These are phyloP conservation scores for Nematocida ausubeli DNA, from an alignment of 371 early-diverging fungal genomes.

Conservation along the genomic window DNA sequence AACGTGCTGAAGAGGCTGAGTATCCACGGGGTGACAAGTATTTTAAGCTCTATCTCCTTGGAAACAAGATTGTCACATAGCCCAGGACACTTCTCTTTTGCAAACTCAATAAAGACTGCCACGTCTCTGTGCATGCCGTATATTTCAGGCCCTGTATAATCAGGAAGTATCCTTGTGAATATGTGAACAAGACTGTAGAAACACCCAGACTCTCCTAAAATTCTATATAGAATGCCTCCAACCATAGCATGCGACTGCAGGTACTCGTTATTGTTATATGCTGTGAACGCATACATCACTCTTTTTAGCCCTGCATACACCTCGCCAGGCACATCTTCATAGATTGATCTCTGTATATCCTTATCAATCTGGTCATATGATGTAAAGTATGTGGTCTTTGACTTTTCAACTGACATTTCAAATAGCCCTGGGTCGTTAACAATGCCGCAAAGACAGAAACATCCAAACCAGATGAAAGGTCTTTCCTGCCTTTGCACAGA, in stretches of 20 bases:
- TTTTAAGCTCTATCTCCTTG: conserved; percentile 41
- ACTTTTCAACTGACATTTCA: not conserved
- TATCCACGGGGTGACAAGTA: conserved; percentile 46
- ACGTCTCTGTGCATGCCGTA: conserved; percentile 46
- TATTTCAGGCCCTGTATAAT: conserved; percentile 41
- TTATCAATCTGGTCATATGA: conserved; percentile 41
- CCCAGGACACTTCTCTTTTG: conserved; percentile 34
- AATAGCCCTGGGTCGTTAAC: not conserved
- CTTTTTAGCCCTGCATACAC: conserved; percentile 9
- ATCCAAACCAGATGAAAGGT: conserved; percentile 38
- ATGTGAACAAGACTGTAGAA: conserved; percentile 40
- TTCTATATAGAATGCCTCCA: conserved; percentile 21
- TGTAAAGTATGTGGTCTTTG: not conserved
- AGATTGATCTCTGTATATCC: conserved; percentile 11
- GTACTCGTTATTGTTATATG: conserved; percentile 11
- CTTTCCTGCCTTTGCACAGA: not conserved
- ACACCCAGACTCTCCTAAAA: conserved; percentile 25
- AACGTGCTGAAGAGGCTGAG: conserved; percentile 41
- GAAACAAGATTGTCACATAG: conserved; percentile 29
- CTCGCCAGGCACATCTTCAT: not conserved
- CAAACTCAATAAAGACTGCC: conserved; percentile 10
- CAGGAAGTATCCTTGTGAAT: conserved; percentile 36
- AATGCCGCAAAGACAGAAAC: conserved; percentile 42
- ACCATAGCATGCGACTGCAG: conserved; percentile 48
- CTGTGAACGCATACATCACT: conserved; percentile 30